Conservation (phyloP, 345 rosid genomes). For the Turnera subulata region DNA sequence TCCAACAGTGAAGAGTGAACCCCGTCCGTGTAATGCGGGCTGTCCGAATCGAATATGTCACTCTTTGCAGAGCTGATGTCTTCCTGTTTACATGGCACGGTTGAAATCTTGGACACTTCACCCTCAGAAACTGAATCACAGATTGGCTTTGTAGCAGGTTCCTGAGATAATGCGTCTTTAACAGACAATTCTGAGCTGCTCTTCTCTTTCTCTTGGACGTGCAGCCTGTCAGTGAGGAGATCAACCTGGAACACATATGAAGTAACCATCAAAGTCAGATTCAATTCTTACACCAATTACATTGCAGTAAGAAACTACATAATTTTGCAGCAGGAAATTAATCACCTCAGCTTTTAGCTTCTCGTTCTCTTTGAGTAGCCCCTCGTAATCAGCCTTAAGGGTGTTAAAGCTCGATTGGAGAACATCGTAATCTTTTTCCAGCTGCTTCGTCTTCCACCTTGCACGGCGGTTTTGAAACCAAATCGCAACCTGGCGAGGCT, state of each 20-base stretch:
- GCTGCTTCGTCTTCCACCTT: constrained; percentile 27
- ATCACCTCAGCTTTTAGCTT: constrained; percentile 24
- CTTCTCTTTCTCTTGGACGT: constrained; percentile 10
- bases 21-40: constrained; percentile 43
- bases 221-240: constrained; percentile 18
- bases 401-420: constrained; percentile 18
- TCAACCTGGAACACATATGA: constrained; percentile 20
- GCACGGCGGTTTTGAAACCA: constrained; percentile 34
- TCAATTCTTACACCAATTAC: background rate
- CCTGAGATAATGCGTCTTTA: constrained; percentile 13
- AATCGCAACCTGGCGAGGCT: constrained; percentile 29
- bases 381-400: constrained; percentile 21
- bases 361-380: constrained; percentile 21
- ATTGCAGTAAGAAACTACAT: background rate
- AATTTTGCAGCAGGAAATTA: background rate
- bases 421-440: constrained; percentile 21
- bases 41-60: constrained; percentile 28
- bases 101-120: constrained; percentile 20
- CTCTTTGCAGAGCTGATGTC: constrained; percentile 28
- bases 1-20: constrained; percentile 38
- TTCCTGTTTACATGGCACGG: constrained; percentile 21
- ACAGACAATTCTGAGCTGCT: constrained; percentile 14
- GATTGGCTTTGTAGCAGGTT: background rate
- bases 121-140: constrained; percentile 20
- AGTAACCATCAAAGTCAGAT: background rate